Conservation (phyloP, 1,284 basidiomycete genomes). For the Peniophora sp. region DNA sequence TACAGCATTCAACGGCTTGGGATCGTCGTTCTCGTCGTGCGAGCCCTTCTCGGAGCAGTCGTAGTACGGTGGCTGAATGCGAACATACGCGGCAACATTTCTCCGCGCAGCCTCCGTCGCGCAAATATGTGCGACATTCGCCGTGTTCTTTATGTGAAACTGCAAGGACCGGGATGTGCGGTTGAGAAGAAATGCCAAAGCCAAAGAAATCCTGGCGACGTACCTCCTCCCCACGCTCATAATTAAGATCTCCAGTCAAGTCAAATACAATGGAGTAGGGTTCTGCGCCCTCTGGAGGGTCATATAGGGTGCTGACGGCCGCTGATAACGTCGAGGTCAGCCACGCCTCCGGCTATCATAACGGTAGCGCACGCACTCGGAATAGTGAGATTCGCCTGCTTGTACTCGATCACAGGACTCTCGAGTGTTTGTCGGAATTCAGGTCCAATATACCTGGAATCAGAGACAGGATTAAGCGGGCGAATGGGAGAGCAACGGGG, state of each 20-base stretch:
- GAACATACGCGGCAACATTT: constrained; percentile 70
- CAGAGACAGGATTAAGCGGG: constrained; percentile 1
- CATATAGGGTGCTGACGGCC: constrained; percentile 57
- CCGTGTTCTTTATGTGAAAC: constrained; percentile 77
- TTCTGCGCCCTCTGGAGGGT: constrained; percentile 55
- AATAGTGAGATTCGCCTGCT: constrained; percentile 75
- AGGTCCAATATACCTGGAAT: constrained; percentile 66
- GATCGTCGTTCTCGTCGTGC: constrained; percentile 68
- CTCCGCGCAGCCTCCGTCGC: constrained; percentile 61
- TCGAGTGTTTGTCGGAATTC: constrained; percentile 65
- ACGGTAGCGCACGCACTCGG: constrained; percentile 36
- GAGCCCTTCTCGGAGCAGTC: constrained; percentile 62
- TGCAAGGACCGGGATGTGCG: constrained; percentile 17
- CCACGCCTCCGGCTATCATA: constrained; percentile 6
- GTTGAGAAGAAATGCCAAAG: neutral
- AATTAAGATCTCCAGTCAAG: constrained; percentile 72
- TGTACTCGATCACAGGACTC: constrained; percentile 70
- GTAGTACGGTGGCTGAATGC: constrained; percentile 79
- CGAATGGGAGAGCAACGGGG: constrained; percentile 5
- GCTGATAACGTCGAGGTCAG: constrained; percentile 28
- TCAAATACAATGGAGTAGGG: constrained; percentile 75
- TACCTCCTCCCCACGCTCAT: constrained; percentile 74
- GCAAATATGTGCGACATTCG: constrained; percentile 61
- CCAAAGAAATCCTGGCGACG: constrained; percentile 14
- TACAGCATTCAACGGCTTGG: constrained; percentile 64